Conservation (phyloP, 2,329 filamentous ascomycete genomes). For the Nannizziopsis arthrosporioides region DNA sequence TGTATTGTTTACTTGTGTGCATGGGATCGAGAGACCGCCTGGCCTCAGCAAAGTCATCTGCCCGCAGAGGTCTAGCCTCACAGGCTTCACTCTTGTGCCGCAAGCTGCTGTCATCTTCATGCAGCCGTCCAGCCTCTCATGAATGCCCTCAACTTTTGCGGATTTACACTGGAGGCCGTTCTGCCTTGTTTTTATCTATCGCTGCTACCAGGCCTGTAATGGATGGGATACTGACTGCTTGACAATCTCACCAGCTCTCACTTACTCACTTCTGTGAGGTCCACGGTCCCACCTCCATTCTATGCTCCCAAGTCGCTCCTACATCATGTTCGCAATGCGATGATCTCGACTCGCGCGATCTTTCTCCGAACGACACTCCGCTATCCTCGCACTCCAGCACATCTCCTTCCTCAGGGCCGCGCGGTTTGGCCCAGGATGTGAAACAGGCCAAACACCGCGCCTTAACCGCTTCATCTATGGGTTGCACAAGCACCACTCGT, state of each 20-base stretch:
- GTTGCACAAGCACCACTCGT: slow-evolving; percentile 9
- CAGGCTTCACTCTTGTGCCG: too few relatives aligned
- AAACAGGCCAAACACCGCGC: slow-evolving; percentile 12
- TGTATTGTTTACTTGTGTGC: not conserved
- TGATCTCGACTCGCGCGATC: slow-evolving; percentile 27
- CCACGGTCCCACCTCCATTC: slow-evolving; percentile 51
- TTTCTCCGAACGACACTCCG: slow-evolving; percentile 32
- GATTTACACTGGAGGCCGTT: too few relatives aligned
- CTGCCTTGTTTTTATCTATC: not conserved
- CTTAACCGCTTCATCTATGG: slow-evolving; percentile 10
- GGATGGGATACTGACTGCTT: not conserved
- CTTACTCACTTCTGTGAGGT: slow-evolving; percentile 53
- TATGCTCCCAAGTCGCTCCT: slow-evolving; percentile 48
- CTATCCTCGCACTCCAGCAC: slow-evolving; percentile 18
- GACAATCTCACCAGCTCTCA: slow-evolving; percentile 38
- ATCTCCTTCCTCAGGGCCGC: slow-evolving; percentile 16
- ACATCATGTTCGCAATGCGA: slow-evolving; percentile 44
- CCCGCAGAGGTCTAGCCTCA: not conserved
- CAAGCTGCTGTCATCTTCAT: too few relatives aligned
- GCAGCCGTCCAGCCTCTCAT: too few relatives aligned
- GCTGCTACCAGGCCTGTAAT: not conserved
- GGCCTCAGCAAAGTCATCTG: not conserved
- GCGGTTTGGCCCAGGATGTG: slow-evolving; percentile 13
- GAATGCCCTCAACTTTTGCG: too few relatives aligned
- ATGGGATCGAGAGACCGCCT: not conserved